These are phyloP conservation scores for Aspergillus neotritici DNA, from an alignment of 2,329 filamentous ascomycete species.

Conservation along the genomic window DNA sequence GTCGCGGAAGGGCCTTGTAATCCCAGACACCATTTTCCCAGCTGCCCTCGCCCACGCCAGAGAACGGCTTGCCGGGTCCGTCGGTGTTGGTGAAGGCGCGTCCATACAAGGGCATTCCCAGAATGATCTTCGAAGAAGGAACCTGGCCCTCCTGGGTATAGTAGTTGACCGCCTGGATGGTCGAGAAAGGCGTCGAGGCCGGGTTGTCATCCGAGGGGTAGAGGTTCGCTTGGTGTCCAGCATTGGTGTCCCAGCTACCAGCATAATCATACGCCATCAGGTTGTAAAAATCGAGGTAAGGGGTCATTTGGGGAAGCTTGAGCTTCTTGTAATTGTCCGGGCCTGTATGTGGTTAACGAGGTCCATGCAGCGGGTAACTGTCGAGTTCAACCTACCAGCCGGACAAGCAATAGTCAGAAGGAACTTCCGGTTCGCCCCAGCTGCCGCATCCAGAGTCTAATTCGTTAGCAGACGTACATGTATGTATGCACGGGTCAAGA, in stretches of 20 bases:
- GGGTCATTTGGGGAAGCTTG: constrained; percentile 41
- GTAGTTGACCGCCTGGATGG: constrained; percentile 60
- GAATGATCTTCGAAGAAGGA: constrained; percentile 63
- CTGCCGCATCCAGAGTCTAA: constrained; percentile 35
- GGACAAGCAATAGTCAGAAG: constrained; percentile 47
- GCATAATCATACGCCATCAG: constrained; percentile 81
- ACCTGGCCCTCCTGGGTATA: constrained; percentile 62
- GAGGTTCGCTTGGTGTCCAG: constrained; percentile 80
- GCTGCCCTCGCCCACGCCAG: constrained; percentile 64
- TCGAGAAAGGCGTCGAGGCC: constrained; percentile 70
- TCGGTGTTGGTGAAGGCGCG: constrained; percentile 76
- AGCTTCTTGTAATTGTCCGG: constrained; percentile 40
- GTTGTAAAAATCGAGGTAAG: constrained; percentile 50
- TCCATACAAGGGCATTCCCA: constrained; percentile 96
- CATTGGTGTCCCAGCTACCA: constrained; percentile 67
- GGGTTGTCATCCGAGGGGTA: constrained; percentile 57
- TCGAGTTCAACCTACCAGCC: constrained; percentile 29
- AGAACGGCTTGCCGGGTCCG: constrained; percentile 65
- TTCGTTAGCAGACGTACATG: constrained; percentile 5
- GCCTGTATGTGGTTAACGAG: constrained; percentile 21
- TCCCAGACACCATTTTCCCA: constrained; percentile 87
- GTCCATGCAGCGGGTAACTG: background rate
- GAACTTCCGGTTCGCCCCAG: constrained; percentile 40
- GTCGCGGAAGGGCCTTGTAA: constrained; percentile 74
- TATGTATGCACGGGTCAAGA: background rate